Evolutionary conservation across 768 basidiomycete species (phyloP).

Genomic region (Termitomyces sp.): DNA sequence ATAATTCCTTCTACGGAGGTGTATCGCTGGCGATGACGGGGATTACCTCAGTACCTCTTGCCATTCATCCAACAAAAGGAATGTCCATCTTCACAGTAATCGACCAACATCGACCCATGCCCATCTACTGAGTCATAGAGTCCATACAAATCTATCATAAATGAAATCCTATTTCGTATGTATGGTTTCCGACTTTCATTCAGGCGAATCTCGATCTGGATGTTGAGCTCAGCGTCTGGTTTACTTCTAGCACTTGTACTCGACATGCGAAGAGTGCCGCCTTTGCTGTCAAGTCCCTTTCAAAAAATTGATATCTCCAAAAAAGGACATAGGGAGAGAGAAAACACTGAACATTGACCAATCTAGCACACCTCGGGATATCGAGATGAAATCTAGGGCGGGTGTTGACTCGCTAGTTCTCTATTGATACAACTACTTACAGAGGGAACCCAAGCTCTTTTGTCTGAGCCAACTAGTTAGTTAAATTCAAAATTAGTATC

Average conservation of each 20-base stretch:
- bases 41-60: no score
- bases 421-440: constrained; percentile 10
- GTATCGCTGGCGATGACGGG: no score
- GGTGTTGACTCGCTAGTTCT: background rate
- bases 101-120: no score
- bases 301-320: constrained; percentile 64
- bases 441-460: constrained; percentile 20
- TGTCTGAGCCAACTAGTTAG: background rate
- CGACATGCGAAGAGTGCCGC: constrained; percentile 43
- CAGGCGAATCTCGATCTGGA: no score
- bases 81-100: no score
- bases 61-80: no score
- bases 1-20: no score
- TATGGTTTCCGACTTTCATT: background rate
- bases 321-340: constrained; percentile 25
- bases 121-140: no score
- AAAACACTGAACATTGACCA: constrained; percentile 34
- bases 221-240: no score
- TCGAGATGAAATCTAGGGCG: constrained; percentile 13
- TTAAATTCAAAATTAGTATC: background rate
- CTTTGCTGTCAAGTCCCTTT: constrained; percentile 75
- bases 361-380: constrained; percentile 46
- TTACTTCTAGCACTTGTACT: constrained; percentile 49
- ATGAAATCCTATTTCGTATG: no score
- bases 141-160: no score